Evolutionary conservation across 441 rosid genomes (phyloP), one percentile per base, ranked within the genome.

Genomic region (Sinapis alba): DNA sequence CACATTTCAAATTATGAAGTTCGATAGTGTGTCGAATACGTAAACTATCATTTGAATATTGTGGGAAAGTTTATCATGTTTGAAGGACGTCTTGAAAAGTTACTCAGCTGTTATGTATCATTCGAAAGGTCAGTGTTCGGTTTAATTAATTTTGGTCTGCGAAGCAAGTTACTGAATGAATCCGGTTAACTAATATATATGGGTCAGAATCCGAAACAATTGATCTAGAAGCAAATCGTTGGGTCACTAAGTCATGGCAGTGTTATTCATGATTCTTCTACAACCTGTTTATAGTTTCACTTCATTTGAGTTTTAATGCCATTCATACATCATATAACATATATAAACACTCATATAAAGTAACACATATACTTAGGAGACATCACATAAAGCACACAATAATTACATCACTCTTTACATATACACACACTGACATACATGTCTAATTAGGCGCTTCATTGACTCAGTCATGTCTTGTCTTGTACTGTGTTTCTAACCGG

Each of bases 401-500:
- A 53, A 43, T 47, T 4, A 67, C 62, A 47, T 2, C 73, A 67
- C 1, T 32, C 24, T 24, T 32, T 57, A 77, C 62, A 32, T 34
- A 24, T 23, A 54, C 34, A 54, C 41, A 28, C 16, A 64, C 67
- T 4, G 1, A n/a, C 65, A 76, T 10, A 57, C 47, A 68, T 21
- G 45, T 57, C 62, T 21, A n/a, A n/a, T n/a, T 70, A 70, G 45
- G 21, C 65, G 67, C 54, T 65, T 10, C 51, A 10, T 72, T 77
- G 23, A 57, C 23, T n/a, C n/a, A 43, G 6, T 20, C 50, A 38
- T 34, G 43, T 63, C 38, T 38, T 56, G 8, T 28, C 21, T 47
- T 57, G 5, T 34, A n/a, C n/a, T n/a, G 34, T 26, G 7, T 47
- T 72, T 13, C 30, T 78, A 78, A 50, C 78, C 81, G 38, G 69